Percentiles rank a stretch among this genome's conserved stretches.
These are phyloP conservation scores for Ochetophila trinervis DNA, from an alignment of 306 rosid species.

Conservation along the genomic window DNA sequence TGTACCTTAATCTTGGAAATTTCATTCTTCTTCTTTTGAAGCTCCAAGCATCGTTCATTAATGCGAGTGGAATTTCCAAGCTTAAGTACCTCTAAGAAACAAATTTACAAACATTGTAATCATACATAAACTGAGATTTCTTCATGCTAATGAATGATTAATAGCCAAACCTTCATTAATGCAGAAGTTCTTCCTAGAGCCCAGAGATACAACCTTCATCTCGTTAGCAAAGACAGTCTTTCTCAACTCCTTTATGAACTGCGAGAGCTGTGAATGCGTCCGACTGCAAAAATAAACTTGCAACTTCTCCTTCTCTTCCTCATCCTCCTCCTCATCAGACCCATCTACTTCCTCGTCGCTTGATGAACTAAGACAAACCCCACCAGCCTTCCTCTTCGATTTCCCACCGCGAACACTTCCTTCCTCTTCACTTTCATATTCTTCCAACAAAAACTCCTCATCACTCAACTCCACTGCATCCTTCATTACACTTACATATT, in stretches of 20 bases:
- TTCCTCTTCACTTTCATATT: conserved; percentile 78
- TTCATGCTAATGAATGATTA: conserved; percentile 8
- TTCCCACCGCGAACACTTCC: conserved; percentile 28
- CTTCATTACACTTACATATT: conserved; percentile 25
- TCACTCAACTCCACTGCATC: conserved; percentile 44
- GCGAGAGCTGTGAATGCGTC: conserved; percentile 95
- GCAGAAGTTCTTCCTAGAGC: conserved; percentile 87
- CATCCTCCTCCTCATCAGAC: conserved; percentile 40
- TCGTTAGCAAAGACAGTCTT: conserved; percentile 66
- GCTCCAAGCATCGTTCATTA: conserved; percentile 86
- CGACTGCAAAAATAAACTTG: conserved; percentile 86
- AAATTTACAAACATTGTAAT: conserved; percentile 23
- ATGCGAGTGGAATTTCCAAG: conserved; percentile 65
- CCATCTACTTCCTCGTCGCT: conserved; percentile 63
- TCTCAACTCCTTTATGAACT: conserved; percentile 75
- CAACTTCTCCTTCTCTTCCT: conserved; percentile 38
- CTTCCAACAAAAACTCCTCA: conserved; percentile 76
- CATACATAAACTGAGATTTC: conserved; percentile 1
- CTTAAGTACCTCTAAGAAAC: conserved; percentile 54
- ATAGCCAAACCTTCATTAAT: conserved; percentile 64
- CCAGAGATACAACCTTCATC: conserved; percentile 67
- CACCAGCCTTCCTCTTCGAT: conserved; percentile 58
- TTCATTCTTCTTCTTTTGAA: conserved; percentile 70
- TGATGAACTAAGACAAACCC: conserved; percentile 43
- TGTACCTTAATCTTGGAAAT: conserved; percentile 66